Percentiles rank a stretch among this genome's conserved stretches.
Conservation (phyloP, 176 grass and related monocot genomes). For the Zea mays region Zm-B73-REFERENCE-NAM-5.0 NC_050103.1:71808001-71808500, state of each 20-base stretch:
- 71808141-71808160: constrained; percentile 98
- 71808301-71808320: background rate
- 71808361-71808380: background rate
- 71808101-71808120: background rate
- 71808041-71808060: background rate
- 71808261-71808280: background rate
- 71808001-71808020: background rate
- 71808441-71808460: constrained; percentile 83
- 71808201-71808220: constrained; percentile 99
- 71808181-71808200: constrained; percentile 95
- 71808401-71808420: constrained; percentile 92
- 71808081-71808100: background rate
- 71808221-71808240: constrained; percentile 94
- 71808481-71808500: constrained; percentile 92
- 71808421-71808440: constrained; percentile 79
- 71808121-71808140: constrained; percentile 80
- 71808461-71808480: constrained; percentile 92
- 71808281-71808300: background rate
- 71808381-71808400: constrained; percentile 61
- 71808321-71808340: background rate
- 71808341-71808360: background rate
- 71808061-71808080: background rate
- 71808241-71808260: constrained; percentile 84
- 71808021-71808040: background rate
- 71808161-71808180: constrained; percentile 97